These are phyloP conservation scores for Hortiboletus rubellus DNA, from an alignment of 1,284 basidiomycete genomes.

Conservation along the genomic window DNA sequence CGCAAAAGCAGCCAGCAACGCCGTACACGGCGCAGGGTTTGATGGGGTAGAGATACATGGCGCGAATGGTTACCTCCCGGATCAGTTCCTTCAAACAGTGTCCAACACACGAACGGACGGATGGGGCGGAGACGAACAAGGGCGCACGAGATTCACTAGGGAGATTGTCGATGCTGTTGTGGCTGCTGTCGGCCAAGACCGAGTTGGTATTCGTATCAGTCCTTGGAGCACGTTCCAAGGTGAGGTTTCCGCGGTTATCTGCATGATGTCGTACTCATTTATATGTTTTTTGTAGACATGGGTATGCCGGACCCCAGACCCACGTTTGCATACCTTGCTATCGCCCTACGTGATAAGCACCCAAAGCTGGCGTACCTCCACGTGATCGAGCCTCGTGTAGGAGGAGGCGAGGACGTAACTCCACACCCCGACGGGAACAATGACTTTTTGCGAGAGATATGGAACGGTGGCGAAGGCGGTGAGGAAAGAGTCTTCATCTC, in stretches of 20 bases:
- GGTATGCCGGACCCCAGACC: conserved; percentile 39
- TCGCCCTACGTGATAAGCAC: conserved; percentile 34
- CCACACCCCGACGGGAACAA: background rate
- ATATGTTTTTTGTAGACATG: conserved; percentile 14
- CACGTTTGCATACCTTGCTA: conserved; percentile 42
- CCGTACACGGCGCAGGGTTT: too few species aligned
- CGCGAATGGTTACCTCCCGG: conserved; percentile 23
- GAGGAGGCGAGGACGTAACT: conserved; percentile 12
- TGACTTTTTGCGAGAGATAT: conserved; percentile 34
- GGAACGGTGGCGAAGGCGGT: conserved; percentile 25
- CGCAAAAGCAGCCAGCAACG: conserved; percentile 8
- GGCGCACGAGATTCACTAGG: conserved; percentile 48
- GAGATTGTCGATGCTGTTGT: conserved; percentile 48
- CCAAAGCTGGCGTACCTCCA: conserved; percentile 57
- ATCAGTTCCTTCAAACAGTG: conserved; percentile 35
- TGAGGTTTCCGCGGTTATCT: conserved; percentile 10
- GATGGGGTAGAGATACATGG: conserved; percentile 3
- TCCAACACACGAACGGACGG: conserved; percentile 50
- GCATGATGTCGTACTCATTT: background rate
- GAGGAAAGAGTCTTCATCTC: conserved; percentile 43
- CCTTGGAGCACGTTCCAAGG: conserved; percentile 49
- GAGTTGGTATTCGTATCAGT: conserved; percentile 52
- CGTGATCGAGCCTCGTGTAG: conserved; percentile 47
- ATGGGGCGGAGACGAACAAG: conserved; percentile 57
- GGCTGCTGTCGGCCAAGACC: conserved; percentile 40